Evolutionary conservation across 768 basidiomycete genomes (phyloP).

Genomic region (Serendipita sp.): DNA sequence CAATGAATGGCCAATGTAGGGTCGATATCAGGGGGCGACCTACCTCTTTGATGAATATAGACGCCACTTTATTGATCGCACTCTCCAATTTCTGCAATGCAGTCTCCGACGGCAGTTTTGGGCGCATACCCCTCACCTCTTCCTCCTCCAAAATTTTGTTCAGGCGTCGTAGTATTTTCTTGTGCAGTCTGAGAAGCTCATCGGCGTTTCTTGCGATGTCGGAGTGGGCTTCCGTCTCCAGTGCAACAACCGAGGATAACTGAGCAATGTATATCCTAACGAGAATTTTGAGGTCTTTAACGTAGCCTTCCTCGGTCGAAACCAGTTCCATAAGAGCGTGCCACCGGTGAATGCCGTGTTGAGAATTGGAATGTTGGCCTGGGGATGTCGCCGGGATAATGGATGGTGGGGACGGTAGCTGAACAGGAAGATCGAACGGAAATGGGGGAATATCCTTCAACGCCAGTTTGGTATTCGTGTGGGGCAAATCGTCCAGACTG

Average conservation of each 20-base stretch:
- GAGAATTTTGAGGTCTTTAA: slow-evolving; percentile 59
- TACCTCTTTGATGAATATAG: slow-evolving; percentile 46
- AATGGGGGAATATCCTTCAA: background rate
- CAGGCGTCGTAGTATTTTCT: slow-evolving; percentile 45
- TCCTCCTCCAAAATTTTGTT: slow-evolving; percentile 14
- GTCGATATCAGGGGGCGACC: slow-evolving; percentile 12
- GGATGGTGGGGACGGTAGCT: background rate
- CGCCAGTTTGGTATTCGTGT: background rate
- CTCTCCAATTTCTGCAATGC: slow-evolving; percentile 22
- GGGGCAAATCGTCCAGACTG: background rate
- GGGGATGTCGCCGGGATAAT: background rate
- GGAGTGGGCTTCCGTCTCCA: slow-evolving; percentile 38
- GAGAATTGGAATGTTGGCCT: background rate
- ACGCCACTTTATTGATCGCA: slow-evolving; percentile 35
- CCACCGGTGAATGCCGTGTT: slow-evolving; percentile 22
- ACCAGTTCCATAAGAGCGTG: slow-evolving; percentile 79
- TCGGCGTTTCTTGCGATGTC: slow-evolving; percentile 48
- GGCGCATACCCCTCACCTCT: background rate
- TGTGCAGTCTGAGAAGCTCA: slow-evolving; percentile 52
- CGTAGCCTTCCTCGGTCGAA: slow-evolving; percentile 69
- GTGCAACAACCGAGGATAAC: slow-evolving; percentile 19
- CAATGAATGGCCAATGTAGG: slow-evolving; percentile 11
- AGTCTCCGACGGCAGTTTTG: background rate
- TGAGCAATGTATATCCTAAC: slow-evolving; percentile 38
- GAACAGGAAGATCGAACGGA: too few species aligned